Evolutionary conservation across 169 alveolate species (phyloP).

Genomic region (Plasmodium blacklocki): DNA sequence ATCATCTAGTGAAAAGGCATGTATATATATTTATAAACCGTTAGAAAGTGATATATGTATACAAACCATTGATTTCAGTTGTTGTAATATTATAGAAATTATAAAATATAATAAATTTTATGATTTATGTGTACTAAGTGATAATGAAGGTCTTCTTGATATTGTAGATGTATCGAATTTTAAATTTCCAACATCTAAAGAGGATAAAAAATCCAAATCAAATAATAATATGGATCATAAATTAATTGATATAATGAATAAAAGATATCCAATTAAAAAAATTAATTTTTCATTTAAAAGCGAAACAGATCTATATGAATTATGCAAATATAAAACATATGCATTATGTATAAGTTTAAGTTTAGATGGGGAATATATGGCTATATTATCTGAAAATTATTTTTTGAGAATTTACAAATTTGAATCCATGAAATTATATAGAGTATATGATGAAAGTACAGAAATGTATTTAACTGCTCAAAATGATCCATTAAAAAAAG

Average conservation of each 20-base stretch:
- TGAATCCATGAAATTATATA: conserved; percentile 89
- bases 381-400: conserved; percentile 88
- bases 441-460: conserved; percentile 90
- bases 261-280: conserved; percentile 76
- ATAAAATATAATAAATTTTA: conserved; percentile 78
- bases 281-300: conserved; percentile 79
- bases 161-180: conserved; percentile 86
- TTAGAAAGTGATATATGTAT: conserved; percentile 56
- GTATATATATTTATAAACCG: conserved; percentile 50
- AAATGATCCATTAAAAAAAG: conserved; percentile 86
- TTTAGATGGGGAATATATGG: conserved; percentile 88
- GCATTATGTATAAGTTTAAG: conserved; percentile 88
- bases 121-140: conserved; percentile 84
- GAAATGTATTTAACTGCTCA: conserved; percentile 90
- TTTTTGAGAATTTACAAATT: conserved; percentile 88
- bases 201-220: background rate
- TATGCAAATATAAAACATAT: conserved; percentile 86
- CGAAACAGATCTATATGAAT: conserved; percentile 94
- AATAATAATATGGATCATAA: background rate
- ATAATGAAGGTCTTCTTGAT: conserved; percentile 87
- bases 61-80: conserved; percentile 30
- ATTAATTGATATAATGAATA: conserved; percentile 11
- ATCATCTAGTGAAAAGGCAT: conserved; percentile 47
- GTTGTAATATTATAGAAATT: conserved; percentile 76
- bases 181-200: conserved; percentile 80